Conservation (phyloP, 75 land plant genomes). For the Larix kaempferi region DNA sequence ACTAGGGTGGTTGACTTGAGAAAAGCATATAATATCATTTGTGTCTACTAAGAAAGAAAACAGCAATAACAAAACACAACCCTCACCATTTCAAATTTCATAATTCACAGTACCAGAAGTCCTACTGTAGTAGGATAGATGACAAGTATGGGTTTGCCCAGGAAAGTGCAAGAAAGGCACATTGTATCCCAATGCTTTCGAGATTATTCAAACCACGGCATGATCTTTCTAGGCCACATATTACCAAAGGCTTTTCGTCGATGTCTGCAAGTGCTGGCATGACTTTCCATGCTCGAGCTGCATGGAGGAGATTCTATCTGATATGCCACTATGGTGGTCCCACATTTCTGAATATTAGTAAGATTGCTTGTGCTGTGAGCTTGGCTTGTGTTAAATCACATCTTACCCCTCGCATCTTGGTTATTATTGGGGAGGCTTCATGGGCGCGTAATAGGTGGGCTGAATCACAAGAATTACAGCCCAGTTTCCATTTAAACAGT, state of each 20-base stretch:
- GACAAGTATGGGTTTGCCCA: neutral
- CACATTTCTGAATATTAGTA: conserved; percentile 5
- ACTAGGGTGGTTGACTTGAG: too few relatives aligned
- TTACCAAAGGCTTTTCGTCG: neutral
- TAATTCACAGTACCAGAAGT: too few relatives aligned
- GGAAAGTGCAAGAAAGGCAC: neutral
- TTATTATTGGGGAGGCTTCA: conserved; percentile 49
- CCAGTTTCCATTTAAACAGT: conserved; percentile 27
- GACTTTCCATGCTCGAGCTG: conserved; percentile 19
- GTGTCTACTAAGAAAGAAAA: too few relatives aligned
- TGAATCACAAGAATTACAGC: conserved; percentile 28
- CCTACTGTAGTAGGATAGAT: conserved; percentile 5
- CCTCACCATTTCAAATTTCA: too few relatives aligned
- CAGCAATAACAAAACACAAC: too few relatives aligned
- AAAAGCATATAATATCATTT: too few relatives aligned
- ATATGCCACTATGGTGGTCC: conserved; percentile 10
- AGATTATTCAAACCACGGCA: neutral
- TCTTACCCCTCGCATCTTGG: conserved; percentile 52
- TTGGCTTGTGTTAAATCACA: conserved; percentile 54
- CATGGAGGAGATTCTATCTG: conserved; percentile 23
- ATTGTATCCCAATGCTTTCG: neutral
- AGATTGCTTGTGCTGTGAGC: conserved; percentile 55
- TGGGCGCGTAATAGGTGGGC: conserved; percentile 31
- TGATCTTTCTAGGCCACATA: neutral
- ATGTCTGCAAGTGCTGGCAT: neutral